These are phyloP conservation scores for Tinospora cordifolia DNA, from an alignment of 164 flowering plant genomes.

Conservation along the genomic window DNA sequence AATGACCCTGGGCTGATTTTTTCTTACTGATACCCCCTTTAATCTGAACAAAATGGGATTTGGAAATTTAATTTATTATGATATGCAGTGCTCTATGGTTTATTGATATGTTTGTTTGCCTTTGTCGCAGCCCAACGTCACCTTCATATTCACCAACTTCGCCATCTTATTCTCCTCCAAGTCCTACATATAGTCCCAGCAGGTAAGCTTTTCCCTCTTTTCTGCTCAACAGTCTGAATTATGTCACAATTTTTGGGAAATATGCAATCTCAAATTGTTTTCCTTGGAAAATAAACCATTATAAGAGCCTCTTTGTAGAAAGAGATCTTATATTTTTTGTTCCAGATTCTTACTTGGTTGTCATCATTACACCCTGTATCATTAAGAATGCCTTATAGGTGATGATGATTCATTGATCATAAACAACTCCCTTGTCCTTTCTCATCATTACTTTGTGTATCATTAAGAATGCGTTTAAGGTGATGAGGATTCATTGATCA, in stretches of 20 bases:
- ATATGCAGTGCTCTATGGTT: not conserved
- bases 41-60: not conserved
- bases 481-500: no score
- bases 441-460: no score
- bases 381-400: no score
- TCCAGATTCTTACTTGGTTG: no score
- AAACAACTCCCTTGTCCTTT: no score
- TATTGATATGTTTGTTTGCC: not conserved
- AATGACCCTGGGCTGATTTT: not conserved
- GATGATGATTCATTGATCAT: no score
- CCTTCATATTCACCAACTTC: slow-evolving; percentile 97
- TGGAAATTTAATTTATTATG: not conserved
- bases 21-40: no score
- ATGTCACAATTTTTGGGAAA: not conserved
- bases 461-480: no score
- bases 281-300: not conserved
- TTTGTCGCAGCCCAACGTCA: slow-evolving; percentile 78
- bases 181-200: slow-evolving; percentile 93
- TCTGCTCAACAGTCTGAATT: not conserved
- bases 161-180: slow-evolving; percentile 84
- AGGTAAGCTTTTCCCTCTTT: slow-evolving; percentile 38
- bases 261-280: not conserved
- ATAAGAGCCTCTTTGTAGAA: not conserved
- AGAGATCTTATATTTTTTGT: no score
- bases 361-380: not conserved